Evolutionary conservation across 2,329 filamentous ascomycete species (phyloP).

Genomic region (Paramyrothecium sp.): DNA sequence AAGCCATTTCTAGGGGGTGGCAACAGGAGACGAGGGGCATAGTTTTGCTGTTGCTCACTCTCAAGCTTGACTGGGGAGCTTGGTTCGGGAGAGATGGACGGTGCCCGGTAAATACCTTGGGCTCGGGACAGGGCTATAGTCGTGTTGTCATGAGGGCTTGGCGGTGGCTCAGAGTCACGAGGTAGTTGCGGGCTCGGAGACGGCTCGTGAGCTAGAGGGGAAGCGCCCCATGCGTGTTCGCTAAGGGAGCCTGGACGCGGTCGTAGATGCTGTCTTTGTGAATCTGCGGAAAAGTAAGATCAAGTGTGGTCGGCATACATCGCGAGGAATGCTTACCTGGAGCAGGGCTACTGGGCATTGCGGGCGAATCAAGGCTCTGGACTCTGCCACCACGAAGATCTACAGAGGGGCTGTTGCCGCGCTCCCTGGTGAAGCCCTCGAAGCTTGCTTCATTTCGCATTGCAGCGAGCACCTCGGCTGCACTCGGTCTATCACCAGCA

Average conservation of each 20-base stretch:
- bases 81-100: background rate
- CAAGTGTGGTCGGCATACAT: slow-evolving; percentile 19
- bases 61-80: slow-evolving; percentile 6
- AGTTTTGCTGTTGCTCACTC: slow-evolving; percentile 12
- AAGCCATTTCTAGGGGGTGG: slow-evolving; percentile 41
- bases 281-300: slow-evolving; percentile 25
- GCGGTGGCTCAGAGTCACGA: slow-evolving; percentile 7
- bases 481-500: slow-evolving; percentile 74
- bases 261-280: slow-evolving; percentile 22
- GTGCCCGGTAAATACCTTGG: slow-evolving; percentile 24
- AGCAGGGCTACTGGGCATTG: slow-evolving; percentile 46
- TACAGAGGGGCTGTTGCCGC: slow-evolving; percentile 32
- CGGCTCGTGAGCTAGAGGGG: background rate
- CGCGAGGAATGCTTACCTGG: slow-evolving; percentile 31
- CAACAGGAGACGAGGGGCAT: slow-evolving; percentile 46
- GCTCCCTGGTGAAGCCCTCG: slow-evolving; percentile 37
- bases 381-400: slow-evolving; percentile 45
- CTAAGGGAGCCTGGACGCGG: slow-evolving; percentile 6
- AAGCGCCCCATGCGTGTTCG: background rate
- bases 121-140: slow-evolving; percentile 40
- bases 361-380: slow-evolving; percentile 55
- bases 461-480: slow-evolving; percentile 77
- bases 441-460: slow-evolving; percentile 67
- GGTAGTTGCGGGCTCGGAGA: slow-evolving; percentile 7
- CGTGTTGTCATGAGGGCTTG: slow-evolving; percentile 18